Evolutionary conservation across 2,329 filamentous ascomycete genomes (phyloP).

Genomic region (Xylariomycetidae sp.): DNA sequence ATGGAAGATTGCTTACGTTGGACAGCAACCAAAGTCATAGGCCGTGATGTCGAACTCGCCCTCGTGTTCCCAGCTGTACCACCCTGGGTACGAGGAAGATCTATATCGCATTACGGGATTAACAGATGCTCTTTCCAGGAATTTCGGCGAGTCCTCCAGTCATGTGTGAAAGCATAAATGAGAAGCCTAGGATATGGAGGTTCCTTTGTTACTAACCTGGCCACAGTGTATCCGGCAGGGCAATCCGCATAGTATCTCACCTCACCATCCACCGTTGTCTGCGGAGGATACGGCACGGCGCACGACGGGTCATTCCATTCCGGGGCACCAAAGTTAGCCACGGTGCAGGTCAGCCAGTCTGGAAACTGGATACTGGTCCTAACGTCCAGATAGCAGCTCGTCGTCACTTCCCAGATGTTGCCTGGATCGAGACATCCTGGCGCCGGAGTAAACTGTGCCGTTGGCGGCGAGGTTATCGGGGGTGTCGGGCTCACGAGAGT

Average conservation of each 20-base stretch:
- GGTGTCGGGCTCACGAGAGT: too few relatives aligned
- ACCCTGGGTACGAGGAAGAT: constrained; percentile 1
- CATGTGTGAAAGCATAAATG: too few relatives aligned
- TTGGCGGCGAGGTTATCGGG: constrained; percentile 12
- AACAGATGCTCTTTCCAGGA: too few relatives aligned
- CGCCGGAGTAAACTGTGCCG: constrained; percentile 8
- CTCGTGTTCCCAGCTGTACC: not conserved
- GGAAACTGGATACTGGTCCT: constrained; percentile 1
- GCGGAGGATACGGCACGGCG: constrained; percentile 1
- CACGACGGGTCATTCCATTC: constrained; percentile 4
- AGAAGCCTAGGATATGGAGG: too few relatives aligned
- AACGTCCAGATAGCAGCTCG: constrained; percentile 12
- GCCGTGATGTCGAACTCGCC: constrained; percentile 10
- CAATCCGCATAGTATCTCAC: constrained; percentile 12
- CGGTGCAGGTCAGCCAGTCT: constrained; percentile 10
- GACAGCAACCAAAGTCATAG: constrained; percentile 10
- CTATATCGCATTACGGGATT: constrained; percentile 1
- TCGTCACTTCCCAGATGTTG: constrained; percentile 12
- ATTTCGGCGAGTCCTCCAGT: too few relatives aligned
- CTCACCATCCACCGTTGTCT: constrained; percentile 2
- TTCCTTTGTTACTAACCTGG: too few relatives aligned
- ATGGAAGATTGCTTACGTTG: too few relatives aligned
- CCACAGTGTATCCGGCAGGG: too few relatives aligned
- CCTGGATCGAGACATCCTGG: constrained; percentile 11
- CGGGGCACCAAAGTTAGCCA: constrained; percentile 7